These are phyloP conservation scores for Aspergillus coremiiformis DNA, from an alignment of 495 filamentous ascomycete genomes.

Conservation along the genomic window DNA sequence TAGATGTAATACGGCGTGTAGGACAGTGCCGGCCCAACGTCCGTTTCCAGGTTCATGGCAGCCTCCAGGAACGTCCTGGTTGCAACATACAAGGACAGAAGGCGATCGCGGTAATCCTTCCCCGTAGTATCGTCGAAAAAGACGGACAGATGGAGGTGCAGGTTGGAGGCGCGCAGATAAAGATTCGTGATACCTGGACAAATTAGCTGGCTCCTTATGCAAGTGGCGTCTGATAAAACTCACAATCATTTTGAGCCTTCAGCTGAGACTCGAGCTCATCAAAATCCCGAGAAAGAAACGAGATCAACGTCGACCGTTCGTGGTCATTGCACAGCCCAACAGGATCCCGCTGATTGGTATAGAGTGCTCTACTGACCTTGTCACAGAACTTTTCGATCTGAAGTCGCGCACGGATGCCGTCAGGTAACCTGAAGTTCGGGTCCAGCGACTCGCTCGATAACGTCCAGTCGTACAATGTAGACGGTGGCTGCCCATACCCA, in stretches of 20 bases:
- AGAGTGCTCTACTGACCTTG: conserved; percentile 78
- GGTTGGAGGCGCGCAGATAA: conserved; percentile 68
- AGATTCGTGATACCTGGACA: conserved; percentile 55
- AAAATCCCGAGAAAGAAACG: conserved; percentile 45
- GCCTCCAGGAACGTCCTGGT: conserved; percentile 68
- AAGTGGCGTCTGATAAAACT: not conserved
- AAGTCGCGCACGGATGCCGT: conserved; percentile 59
- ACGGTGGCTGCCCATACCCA: conserved; percentile 82
- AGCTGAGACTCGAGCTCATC: conserved; percentile 44
- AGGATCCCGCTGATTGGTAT: conserved; percentile 69
- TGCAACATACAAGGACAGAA: conserved; percentile 70
- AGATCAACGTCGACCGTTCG: conserved; percentile 60
- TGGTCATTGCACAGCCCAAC: conserved; percentile 65
- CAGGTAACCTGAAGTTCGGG: conserved; percentile 57
- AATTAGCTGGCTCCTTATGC: conserved; percentile 14
- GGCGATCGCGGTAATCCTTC: conserved; percentile 66
- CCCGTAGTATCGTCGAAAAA: conserved; percentile 79
- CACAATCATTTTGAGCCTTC: conserved; percentile 39
- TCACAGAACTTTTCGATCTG: conserved; percentile 79
- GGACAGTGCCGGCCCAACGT: conserved; percentile 46
- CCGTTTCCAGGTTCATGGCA: conserved; percentile 54
- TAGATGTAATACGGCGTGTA: conserved; percentile 82
- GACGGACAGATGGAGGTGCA: conserved; percentile 77
- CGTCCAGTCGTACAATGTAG: conserved; percentile 85
- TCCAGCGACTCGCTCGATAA: conserved; percentile 57